Evolutionary conservation across 495 filamentous ascomycete genomes (phyloP).

Genomic region (Aspergillus cavernicola): DNA sequence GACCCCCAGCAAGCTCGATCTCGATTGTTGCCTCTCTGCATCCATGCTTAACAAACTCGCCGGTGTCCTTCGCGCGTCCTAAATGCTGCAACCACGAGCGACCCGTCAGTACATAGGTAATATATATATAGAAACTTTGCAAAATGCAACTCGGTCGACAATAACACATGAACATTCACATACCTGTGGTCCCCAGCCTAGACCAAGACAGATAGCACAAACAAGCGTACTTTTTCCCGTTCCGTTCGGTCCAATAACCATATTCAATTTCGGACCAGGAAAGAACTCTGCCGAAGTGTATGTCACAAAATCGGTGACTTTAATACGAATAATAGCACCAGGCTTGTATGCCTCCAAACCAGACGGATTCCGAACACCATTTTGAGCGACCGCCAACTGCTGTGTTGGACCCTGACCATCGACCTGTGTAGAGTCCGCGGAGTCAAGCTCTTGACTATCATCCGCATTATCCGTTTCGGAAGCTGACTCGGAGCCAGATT

Average conservation of each 20-base stretch:
- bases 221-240: slow-evolving; percentile 97
- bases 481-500: slow-evolving; percentile 4
- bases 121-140: background rate
- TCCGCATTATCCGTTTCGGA: background rate
- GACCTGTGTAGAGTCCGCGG: background rate
- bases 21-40: slow-evolving; percentile 74
- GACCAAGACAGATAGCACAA: slow-evolving; percentile 91
- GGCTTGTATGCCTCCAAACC: slow-evolving; percentile 54
- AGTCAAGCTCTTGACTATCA: background rate
- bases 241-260: slow-evolving; percentile 98
- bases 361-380: slow-evolving; percentile 7
- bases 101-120: background rate
- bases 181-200: slow-evolving; percentile 76
- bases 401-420: background rate
- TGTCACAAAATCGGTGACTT: slow-evolving; percentile 88
- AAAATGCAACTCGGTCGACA: too few species aligned
- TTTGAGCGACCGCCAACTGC: background rate
- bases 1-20: slow-evolving; percentile 70
- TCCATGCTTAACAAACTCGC: slow-evolving; percentile 93
- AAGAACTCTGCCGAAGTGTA: slow-evolving; percentile 87
- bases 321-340: slow-evolving; percentile 86
- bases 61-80: slow-evolving; percentile 78
- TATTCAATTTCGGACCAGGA: slow-evolving; percentile 90
- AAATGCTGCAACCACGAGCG: slow-evolving; percentile 53
- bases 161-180: slow-evolving; percentile 13